Evolutionary conservation across 1,284 basidiomycete genomes (phyloP).

Genomic region (Fomitopsis palustris): DNA sequence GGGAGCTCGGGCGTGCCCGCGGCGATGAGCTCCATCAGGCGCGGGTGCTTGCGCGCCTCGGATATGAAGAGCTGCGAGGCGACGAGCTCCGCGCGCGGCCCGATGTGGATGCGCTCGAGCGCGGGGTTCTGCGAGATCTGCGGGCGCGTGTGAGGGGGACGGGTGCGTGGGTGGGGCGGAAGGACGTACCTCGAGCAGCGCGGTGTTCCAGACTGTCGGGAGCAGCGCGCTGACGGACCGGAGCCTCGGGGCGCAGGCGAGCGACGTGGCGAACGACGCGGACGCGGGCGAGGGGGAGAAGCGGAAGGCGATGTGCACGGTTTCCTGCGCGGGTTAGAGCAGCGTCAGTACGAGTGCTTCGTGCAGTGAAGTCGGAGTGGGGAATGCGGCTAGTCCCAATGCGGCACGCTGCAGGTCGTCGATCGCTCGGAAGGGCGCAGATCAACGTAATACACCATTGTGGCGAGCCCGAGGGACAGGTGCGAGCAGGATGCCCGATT

Average conservation of each 20-base stretch:
- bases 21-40: slow-evolving; percentile 27
- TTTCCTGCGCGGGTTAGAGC: slow-evolving; percentile 31
- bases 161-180: not conserved
- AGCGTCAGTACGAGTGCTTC: slow-evolving; percentile 2
- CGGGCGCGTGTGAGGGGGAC: not conserved
- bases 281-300: slow-evolving; percentile 30
- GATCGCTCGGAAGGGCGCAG: not conserved
- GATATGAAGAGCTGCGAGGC: slow-evolving; percentile 27
- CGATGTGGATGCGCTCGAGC: slow-evolving; percentile 23
- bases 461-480: slow-evolving; percentile 3
- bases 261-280: slow-evolving; percentile 20
- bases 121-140: slow-evolving; percentile 26
- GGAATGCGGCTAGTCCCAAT: not conserved
- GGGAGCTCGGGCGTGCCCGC: slow-evolving; percentile 20
- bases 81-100: slow-evolving; percentile 20
- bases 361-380: slow-evolving; percentile 1
- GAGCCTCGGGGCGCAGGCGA: slow-evolving; percentile 22
- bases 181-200: slow-evolving; percentile 24
- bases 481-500: slow-evolving; percentile 13
- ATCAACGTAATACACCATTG: not conserved
- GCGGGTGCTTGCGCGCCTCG: slow-evolving; percentile 24
- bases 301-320: slow-evolving; percentile 44
- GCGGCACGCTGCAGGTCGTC: not conserved
- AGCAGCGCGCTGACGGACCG: slow-evolving; percentile 24
- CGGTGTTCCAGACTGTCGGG: slow-evolving; percentile 28